Conservation (phyloP, 2,329 filamentous ascomycete species). For the Aspergillus sp. region DNA sequence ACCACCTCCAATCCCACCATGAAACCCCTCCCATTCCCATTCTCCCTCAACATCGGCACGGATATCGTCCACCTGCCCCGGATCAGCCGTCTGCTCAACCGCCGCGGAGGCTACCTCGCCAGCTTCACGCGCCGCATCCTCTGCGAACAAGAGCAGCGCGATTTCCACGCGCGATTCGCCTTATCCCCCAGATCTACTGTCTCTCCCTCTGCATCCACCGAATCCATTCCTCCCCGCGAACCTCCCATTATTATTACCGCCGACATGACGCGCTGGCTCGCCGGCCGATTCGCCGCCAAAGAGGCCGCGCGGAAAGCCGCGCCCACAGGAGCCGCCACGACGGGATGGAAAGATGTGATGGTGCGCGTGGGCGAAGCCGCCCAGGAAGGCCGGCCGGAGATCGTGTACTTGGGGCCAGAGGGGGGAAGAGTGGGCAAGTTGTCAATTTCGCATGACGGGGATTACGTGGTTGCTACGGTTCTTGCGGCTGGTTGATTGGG, state of each 20-base stretch:
- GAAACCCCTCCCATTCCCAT: conserved; percentile 55
- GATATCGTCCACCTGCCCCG: conserved; percentile 74
- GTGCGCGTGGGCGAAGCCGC: conserved; percentile 33
- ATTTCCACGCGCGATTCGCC: conserved; percentile 37
- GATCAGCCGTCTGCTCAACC: conserved; percentile 58
- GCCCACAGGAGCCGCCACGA: conserved; percentile 47
- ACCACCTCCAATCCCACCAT: conserved; percentile 18
- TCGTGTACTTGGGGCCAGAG: conserved; percentile 33
- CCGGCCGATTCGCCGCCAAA: conserved; percentile 67
- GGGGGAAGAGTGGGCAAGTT: conserved; percentile 59
- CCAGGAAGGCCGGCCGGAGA: conserved; percentile 34
- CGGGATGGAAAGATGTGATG: conserved; percentile 64
- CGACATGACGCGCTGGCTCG: conserved; percentile 45
- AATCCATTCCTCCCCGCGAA: background rate
- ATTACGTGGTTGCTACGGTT: conserved; percentile 64
- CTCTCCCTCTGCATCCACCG: background rate
- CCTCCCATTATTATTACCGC: conserved; percentile 4
- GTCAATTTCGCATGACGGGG: conserved; percentile 84
- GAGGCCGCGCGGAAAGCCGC: conserved; percentile 75
- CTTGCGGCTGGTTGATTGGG: conserved; percentile 33
- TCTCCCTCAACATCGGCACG: conserved; percentile 69
- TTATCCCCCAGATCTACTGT: conserved; percentile 1
- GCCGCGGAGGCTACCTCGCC: conserved; percentile 38
- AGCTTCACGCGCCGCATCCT: conserved; percentile 44
- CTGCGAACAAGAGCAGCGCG: conserved; percentile 37